A percentile compares a stretch with the other conserved stretches of the same genome.
Conservation (phyloP, 1,139 yeast genomes). For the Saccharomycopsis phalli region DNA sequence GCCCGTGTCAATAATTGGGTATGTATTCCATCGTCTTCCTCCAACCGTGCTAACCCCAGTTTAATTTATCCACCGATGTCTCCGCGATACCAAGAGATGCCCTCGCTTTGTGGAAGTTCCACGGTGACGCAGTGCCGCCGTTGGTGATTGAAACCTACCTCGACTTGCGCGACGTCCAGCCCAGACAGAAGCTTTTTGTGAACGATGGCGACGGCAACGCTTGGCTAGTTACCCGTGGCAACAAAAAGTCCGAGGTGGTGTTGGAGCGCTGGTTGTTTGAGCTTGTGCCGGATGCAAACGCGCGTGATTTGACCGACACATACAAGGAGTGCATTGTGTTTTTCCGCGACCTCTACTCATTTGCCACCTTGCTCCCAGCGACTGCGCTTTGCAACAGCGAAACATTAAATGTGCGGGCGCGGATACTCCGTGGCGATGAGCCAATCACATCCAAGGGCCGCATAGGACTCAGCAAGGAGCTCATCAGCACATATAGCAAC, state of each 20-base stretch:
- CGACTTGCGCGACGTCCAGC: slow-evolving; percentile 54
- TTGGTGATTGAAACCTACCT: slow-evolving; percentile 77
- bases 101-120: slow-evolving; percentile 4
- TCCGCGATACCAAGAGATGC: slow-evolving; percentile 6
- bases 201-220: slow-evolving; percentile 42
- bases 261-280: slow-evolving; percentile 90
- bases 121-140: slow-evolving; percentile 44
- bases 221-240: slow-evolving; percentile 47
- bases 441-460: slow-evolving; percentile 78
- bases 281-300: slow-evolving; percentile 35
- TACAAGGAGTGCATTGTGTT: slow-evolving; percentile 70
- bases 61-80: slow-evolving; percentile 8
- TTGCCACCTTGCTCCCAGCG: slow-evolving; percentile 63
- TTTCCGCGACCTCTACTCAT: slow-evolving; percentile 65
- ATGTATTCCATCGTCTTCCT: slow-evolving; percentile 1
- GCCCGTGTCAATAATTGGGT: slow-evolving; percentile 9
- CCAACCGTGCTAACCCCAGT: neutral
- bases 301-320: slow-evolving; percentile 42
- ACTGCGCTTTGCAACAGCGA: slow-evolving; percentile 31
- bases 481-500: slow-evolving; percentile 38
- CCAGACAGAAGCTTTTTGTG: slow-evolving; percentile 54
- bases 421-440: slow-evolving; percentile 66
- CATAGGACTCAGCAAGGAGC: slow-evolving; percentile 68
- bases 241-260: slow-evolving; percentile 68
- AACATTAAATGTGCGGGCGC: slow-evolving; percentile 42